phyloP scores from a whole-genome alignment of 202 grass and related monocot species.

The Musa balbisiana region DNA sequence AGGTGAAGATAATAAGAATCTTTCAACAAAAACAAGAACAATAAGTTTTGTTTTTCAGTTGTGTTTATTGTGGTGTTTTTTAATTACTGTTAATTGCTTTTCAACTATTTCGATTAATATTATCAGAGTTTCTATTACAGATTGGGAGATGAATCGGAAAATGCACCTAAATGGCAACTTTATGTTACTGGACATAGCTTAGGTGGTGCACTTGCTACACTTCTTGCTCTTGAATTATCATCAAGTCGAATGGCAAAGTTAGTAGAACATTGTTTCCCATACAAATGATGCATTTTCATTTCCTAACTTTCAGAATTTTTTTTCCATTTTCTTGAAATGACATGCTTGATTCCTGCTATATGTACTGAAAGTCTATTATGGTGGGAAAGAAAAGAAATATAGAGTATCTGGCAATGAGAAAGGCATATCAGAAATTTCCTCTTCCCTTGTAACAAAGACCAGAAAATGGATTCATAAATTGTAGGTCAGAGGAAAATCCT shows the following conservation, averaged over 20 bases:
- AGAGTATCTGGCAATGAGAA: neutral
- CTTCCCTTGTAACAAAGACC: neutral
- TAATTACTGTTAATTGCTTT: neutral
- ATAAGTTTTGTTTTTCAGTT: neutral
- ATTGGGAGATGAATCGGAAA: constrained; percentile 38
- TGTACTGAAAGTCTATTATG: neutral
- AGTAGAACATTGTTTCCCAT: constrained; percentile 23
- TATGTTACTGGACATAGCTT: constrained; percentile 97
- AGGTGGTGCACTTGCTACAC: constrained; percentile 86
- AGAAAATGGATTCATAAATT: neutral
- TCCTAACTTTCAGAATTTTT: neutral
- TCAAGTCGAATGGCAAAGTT: constrained; percentile 79
- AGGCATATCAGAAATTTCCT: too few relatives aligned
- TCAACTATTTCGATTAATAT: neutral
- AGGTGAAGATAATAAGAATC: neutral
- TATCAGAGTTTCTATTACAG: constrained; percentile 35
- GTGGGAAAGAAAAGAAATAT: neutral
- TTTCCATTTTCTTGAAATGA: neutral
- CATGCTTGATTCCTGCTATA: neutral
- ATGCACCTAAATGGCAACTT: constrained; percentile 54
- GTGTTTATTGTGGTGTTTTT: too few relatives aligned
- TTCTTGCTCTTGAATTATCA: constrained; percentile 91
- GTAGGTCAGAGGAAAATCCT: neutral
- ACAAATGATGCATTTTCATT: neutral
- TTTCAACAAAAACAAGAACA: neutral